Base-by-base conservation (phyloP, 306 rosid species). In the Vigna angularis region DNA sequence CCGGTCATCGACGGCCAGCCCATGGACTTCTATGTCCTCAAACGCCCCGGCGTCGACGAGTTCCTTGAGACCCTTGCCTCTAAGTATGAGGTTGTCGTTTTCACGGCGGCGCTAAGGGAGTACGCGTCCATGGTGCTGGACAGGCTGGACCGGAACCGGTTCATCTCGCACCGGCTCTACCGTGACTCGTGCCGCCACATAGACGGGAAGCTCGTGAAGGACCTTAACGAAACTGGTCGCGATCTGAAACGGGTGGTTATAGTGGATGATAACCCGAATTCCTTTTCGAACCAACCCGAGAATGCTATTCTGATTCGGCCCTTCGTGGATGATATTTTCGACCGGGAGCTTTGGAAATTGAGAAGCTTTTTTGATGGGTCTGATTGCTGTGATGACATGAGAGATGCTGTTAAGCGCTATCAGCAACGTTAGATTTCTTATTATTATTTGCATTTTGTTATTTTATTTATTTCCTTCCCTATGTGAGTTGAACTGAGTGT, bases 191-290 rank as follows among this genome's bases (percentile, higher is more conserved):
- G 99, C 64, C 85, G 79, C 36, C 79, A 81, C 28, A 78, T 91
- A 18, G 96, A 85, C 0, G 98, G 97, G 78, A 90, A 75, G 86
- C 86, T 84, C 0, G 97, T 95, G 55, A 95, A 95, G 91, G 98
- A 95, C 55, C 69, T 95, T 77, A 61, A 89, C 0, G 80, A 73
- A 1, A 48, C 82, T 65, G 98, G 97, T 12, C 78, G 97, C 75
- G 97, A 95, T 52, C 73, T 95, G 83, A 80, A 80, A 14, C 81
- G 84, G 17, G 93, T 80, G 4, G 94, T 93, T 4, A 88, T 95
- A 9, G 93, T 95, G 6, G 99, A 95, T 16, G 99, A 95, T 16
- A 95, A 95, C 71, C 99, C 99, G 2, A 91, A 87, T 59, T 88
- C 97, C 0, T 93, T 86, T 14, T 20, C 67, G 30, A 51, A 84